A percentile compares a stretch with the other conserved stretches of the same genome.
Evolutionary conservation across 768 basidiomycete genomes (phyloP).

Genomic region (Kondoa malvinella): DNA sequence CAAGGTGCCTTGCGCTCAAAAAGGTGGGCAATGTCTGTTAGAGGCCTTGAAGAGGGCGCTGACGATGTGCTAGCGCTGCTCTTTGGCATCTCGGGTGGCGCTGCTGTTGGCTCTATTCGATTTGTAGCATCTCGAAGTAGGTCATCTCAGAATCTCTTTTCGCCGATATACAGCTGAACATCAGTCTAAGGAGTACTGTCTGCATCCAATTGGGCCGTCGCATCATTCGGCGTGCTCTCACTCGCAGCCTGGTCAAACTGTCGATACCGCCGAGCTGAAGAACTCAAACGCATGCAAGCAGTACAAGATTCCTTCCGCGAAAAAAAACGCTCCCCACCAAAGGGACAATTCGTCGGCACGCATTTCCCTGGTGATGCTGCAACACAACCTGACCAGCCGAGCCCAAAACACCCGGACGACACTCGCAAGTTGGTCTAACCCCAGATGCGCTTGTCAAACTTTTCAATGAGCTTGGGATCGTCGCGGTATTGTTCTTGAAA

Average conservation of each 20-base stretch:
- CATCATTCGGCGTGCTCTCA: not conserved
- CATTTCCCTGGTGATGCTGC: not conserved
- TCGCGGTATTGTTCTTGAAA: constrained; percentile 9
- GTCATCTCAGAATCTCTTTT: not conserved
- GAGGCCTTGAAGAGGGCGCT: not conserved
- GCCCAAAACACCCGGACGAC: not conserved
- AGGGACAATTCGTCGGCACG: not conserved
- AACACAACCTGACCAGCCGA: not conserved
- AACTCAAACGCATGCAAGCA: constrained; percentile 4
- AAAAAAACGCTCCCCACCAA: not conserved
- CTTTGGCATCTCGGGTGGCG: constrained; percentile 8
- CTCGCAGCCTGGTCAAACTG: not conserved
- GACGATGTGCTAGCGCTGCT: not conserved
- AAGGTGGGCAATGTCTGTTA: not conserved
- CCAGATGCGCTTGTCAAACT: constrained; percentile 14
- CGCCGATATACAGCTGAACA: not conserved
- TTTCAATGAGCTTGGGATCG: constrained; percentile 15
- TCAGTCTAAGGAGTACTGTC: not conserved
- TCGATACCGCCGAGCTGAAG: not conserved
- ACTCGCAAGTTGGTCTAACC: not conserved
- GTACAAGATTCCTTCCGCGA: not conserved
- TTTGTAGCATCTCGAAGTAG: not conserved
- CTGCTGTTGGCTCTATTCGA: not conserved
- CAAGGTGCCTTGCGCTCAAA: constrained; percentile 1
- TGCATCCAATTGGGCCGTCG: constrained; percentile 4